Evolutionary conservation across 176 grass and related monocot genomes (phyloP).

Genomic region (Melocanna baccifera): DNA sequence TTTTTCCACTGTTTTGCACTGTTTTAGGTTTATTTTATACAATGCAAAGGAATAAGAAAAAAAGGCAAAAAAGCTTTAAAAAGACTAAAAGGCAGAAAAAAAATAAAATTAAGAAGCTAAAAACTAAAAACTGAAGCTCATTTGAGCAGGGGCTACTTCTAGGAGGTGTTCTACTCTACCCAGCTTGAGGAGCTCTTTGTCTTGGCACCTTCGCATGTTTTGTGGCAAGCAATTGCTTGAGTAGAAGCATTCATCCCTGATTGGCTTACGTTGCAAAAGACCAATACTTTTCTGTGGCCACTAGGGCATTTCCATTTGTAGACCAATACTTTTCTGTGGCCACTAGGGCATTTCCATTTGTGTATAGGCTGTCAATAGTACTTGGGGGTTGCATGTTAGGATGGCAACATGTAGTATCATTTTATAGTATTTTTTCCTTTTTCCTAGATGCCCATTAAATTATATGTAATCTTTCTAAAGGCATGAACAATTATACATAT

Average conservation of each 20-base stretch:
- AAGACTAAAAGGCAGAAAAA: too few relatives aligned
- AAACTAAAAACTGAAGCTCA: too few relatives aligned
- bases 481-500: neutral
- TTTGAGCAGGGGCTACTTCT: too few relatives aligned
- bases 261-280: neutral
- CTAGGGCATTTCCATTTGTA: neutral
- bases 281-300: neutral
- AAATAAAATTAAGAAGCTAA: too few relatives aligned
- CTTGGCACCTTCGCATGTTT: neutral
- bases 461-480: neutral
- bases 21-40: too few relatives aligned
- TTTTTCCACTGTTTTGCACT: too few relatives aligned
- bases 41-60: too few relatives aligned
- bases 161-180: neutral
- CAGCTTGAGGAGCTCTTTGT: too few relatives aligned
- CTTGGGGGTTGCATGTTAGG: neutral
- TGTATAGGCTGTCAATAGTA: neutral
- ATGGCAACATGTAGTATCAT: neutral
- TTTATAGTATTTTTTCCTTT: neutral
- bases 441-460: neutral
- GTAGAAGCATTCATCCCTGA: slow-evolving; percentile 34
- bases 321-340: neutral
- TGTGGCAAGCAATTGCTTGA: slow-evolving; percentile 39
- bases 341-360: too few relatives aligned
- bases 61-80: too few relatives aligned